Percentiles rank a stretch among this genome's conserved stretches.
Evolutionary conservation across 805 yeast genomes (phyloP).

Genomic region (Yarrowia sp.): DNA sequence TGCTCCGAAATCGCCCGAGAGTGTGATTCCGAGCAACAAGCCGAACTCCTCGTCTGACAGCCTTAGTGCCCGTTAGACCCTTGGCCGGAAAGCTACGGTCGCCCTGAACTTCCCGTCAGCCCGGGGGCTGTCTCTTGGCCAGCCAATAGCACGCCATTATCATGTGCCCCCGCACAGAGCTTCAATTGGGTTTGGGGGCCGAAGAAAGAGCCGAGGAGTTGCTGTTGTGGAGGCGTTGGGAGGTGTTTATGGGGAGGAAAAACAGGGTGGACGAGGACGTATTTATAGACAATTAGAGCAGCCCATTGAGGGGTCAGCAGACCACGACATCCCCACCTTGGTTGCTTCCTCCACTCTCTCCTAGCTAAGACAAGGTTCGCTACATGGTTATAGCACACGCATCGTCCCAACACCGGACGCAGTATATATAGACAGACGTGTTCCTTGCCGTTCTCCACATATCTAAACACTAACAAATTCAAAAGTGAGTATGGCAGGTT

Average conservation of each 20-base stretch:
- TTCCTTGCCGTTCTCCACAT: conserved; percentile 6
- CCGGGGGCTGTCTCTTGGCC: neutral
- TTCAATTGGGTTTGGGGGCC: conserved; percentile 1
- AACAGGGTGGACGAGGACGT: too few relatives aligned
- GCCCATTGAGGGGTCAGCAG: too few relatives aligned
- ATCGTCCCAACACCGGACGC: neutral
- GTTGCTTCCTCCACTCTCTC: neutral
- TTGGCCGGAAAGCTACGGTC: too few relatives aligned
- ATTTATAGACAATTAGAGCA: neutral
- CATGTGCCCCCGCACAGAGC: conserved; percentile 25
- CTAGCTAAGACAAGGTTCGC: neutral
- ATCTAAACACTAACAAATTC: conserved; percentile 16
- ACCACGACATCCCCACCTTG: too few relatives aligned
- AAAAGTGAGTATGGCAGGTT: conserved; percentile 10
- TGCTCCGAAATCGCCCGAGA: conserved; percentile 13
- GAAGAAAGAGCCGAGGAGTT: conserved; percentile 19
- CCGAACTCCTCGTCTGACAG: too few relatives aligned
- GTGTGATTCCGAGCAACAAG: conserved; percentile 4
- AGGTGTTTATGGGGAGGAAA: neutral
- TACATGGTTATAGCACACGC: conserved; percentile 6
- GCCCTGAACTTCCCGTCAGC: neutral
- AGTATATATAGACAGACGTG: conserved; percentile 23
- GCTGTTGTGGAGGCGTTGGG: neutral
- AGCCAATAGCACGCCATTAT: conserved; percentile 26
- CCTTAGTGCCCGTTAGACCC: too few relatives aligned